These are phyloP conservation scores for Ilex paraguariensis DNA, from an alignment of 305 asterid genomes.

Conservation along the genomic window DNA sequence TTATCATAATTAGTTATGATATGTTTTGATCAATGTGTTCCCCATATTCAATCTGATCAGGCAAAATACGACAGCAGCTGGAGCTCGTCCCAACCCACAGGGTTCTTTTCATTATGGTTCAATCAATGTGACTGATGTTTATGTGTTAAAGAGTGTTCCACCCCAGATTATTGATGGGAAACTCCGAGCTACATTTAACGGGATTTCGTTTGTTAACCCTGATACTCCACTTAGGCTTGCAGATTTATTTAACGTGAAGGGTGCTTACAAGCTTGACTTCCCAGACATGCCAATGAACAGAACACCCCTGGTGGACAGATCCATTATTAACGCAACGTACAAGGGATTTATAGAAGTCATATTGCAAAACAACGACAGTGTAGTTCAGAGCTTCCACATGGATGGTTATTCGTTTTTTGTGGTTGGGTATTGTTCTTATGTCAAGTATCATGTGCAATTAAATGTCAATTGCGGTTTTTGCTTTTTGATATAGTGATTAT, in stretches of 20 bases:
- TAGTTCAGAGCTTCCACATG: slow-evolving; percentile 76
- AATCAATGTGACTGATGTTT: slow-evolving; percentile 70
- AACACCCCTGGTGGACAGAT: slow-evolving; percentile 50
- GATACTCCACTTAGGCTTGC: slow-evolving; percentile 79
- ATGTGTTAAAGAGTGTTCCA: slow-evolving; percentile 55
- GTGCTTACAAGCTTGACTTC: slow-evolving; percentile 80
- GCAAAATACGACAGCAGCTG: slow-evolving; percentile 82
- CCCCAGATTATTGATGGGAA: slow-evolving; percentile 57
- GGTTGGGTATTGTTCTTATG: slow-evolving; percentile 54
- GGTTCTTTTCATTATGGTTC: slow-evolving; percentile 92
- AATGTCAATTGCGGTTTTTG: neutral
- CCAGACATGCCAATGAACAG: slow-evolving; percentile 56
- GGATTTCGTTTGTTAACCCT: slow-evolving; percentile 77
- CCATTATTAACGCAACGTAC: slow-evolving; percentile 77
- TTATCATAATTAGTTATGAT: neutral
- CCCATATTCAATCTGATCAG: slow-evolving; percentile 27
- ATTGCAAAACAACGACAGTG: slow-evolving; percentile 77
- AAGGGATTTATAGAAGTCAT: slow-evolving; percentile 84
- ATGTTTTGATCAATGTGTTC: neutral
- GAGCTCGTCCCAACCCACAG: slow-evolving; percentile 99
- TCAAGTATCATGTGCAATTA: neutral
- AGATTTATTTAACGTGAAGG: slow-evolving; percentile 60
- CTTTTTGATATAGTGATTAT: neutral
- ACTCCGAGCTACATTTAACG: slow-evolving; percentile 61
- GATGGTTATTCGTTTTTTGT: slow-evolving; percentile 93